phyloP scores from a whole-genome alignment of 2,329 filamentous ascomycete genomes.

The Cercospora zeae-maydis region DNA sequence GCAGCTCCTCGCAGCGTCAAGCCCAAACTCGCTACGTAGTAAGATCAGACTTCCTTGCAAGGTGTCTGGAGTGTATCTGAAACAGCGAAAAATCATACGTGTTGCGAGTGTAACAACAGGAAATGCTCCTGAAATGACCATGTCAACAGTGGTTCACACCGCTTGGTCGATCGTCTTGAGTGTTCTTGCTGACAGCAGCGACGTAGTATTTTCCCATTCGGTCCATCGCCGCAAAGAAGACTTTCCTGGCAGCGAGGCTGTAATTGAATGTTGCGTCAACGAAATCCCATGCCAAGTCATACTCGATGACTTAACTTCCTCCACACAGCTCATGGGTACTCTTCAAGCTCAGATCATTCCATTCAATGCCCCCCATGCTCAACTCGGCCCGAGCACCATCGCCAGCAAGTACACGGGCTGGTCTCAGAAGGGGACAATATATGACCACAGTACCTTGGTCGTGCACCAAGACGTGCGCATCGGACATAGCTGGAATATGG shows the following conservation, averaged over 20 bases:
- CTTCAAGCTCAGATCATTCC: neutral
- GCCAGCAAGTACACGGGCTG: neutral
- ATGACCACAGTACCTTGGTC: neutral
- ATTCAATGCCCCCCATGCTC: neutral
- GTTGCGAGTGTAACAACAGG: neutral
- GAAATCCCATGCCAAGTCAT: neutral
- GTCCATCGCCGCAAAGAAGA: neutral
- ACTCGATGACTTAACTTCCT: neutral
- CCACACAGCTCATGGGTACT: neutral
- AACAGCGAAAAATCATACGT: neutral
- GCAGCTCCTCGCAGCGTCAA: neutral
- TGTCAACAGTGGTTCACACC: neutral
- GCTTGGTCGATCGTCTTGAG: neutral
- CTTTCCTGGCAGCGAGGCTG: neutral
- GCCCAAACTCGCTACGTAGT: neutral
- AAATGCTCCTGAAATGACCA: neutral
- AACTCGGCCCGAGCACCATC: neutral
- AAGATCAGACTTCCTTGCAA: neutral
- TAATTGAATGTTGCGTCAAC: neutral
- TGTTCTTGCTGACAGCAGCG: neutral
- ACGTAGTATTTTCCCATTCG: neutral
- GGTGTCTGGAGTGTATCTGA: neutral
- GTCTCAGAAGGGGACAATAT: neutral
- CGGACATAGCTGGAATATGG: neutral
- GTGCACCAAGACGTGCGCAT: neutral